Conservation (phyloP, 305 asterid genomes). For the Withania somnifera region DNA sequence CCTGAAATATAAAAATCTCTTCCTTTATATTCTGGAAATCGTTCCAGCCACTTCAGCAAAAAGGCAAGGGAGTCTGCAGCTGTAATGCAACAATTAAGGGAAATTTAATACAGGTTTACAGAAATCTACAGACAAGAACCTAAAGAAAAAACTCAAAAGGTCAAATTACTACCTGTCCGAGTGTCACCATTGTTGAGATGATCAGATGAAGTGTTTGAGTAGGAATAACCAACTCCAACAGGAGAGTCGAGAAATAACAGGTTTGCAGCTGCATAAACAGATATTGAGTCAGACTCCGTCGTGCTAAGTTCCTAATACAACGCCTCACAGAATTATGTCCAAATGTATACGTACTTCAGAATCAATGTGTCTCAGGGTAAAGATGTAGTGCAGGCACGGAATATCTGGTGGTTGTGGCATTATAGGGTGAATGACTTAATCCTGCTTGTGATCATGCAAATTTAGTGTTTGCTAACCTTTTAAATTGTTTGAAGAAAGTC, state of each 20-base stretch:
- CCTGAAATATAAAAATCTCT: conserved; percentile 73
- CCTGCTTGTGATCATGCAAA: background rate
- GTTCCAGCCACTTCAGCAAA: conserved; percentile 64
- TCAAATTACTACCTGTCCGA: conserved; percentile 53
- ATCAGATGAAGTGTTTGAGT: conserved; percentile 80
- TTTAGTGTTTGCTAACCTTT: background rate
- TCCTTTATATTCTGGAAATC: conserved; percentile 86
- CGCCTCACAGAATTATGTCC: background rate
- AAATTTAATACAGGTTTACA: conserved; percentile 5
- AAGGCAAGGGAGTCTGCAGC: conserved; percentile 71
- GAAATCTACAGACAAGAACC: background rate
- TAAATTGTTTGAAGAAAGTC: background rate
- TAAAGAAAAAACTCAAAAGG: background rate
- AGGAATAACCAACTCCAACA: conserved; percentile 90
- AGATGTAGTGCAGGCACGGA: background rate
- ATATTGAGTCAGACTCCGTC: background rate
- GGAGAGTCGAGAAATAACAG: conserved; percentile 85
- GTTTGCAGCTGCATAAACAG: conserved; percentile 61
- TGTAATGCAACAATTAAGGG: conserved; percentile 26
- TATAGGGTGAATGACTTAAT: background rate
- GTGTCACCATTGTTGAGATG: conserved; percentile 59
- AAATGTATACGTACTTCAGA: background rate
- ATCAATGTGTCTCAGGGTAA: background rate
- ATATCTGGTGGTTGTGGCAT: background rate
- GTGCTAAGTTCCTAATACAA: background rate